Percentiles rank a stretch among this genome's conserved stretches.
phyloP scores from a whole-genome alignment of 169 alveolate genomes.

The Miamiensis avidus region DNA sequence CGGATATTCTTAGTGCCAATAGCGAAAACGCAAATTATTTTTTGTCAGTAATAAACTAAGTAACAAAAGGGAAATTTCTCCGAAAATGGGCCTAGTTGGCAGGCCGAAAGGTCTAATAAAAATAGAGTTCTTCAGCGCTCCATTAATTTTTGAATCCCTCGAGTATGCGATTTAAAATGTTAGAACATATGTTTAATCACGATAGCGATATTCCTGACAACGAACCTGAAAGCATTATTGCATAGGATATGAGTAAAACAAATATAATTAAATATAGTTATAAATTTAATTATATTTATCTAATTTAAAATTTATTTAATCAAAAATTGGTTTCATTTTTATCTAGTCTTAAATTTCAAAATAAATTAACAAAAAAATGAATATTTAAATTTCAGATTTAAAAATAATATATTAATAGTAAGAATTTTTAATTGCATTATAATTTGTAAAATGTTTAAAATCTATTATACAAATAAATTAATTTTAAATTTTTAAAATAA shows the following conservation, averaged over 20 bases:
- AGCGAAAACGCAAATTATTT: neutral
- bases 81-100: neutral
- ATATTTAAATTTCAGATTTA: no score
- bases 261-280: no score
- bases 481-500: no score
- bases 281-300: no score
- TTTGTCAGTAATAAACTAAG: neutral
- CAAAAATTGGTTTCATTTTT: no score
- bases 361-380: no score
- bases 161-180: neutral
- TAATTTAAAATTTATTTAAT: no score
- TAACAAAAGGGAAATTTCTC: neutral
- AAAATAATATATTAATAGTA: no score
- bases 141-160: neutral
- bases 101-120: neutral
- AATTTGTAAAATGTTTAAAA: no score
- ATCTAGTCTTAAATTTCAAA: no score
- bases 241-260: neutral
- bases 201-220: neutral
- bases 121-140: neutral
- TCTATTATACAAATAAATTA: no score
- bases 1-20: neutral
- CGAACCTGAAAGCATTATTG: neutral
- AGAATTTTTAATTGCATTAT: no score
- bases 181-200: neutral